Conservation (phyloP, 306 rosid species). For the Medicago arabica region DNA sequence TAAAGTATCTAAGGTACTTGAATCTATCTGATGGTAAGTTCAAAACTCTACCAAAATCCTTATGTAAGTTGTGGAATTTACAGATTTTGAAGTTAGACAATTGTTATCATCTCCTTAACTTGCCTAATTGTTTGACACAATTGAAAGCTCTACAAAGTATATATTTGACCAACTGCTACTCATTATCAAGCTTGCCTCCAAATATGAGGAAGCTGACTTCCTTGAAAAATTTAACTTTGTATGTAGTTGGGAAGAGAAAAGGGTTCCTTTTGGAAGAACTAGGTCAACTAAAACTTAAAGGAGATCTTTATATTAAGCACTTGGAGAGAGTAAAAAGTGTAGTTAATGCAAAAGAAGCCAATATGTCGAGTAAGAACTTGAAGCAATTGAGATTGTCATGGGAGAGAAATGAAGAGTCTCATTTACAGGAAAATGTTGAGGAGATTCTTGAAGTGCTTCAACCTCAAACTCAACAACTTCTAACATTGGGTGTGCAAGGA, state of each 20-base stretch:
- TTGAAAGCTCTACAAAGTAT: constrained; percentile 30
- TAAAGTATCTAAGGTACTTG: constrained; percentile 35
- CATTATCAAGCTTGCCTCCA: constrained; percentile 8
- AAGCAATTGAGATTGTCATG: not conserved
- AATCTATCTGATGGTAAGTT: not conserved
- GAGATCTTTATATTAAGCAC: constrained; percentile 29
- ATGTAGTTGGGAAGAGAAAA: constrained; percentile 13
- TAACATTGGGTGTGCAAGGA: not conserved
- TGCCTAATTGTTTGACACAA: not conserved
- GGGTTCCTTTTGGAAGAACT: constrained; percentile 37
- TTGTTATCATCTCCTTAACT: not conserved
- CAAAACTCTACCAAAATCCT: constrained; percentile 16
- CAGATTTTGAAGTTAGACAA: not conserved
- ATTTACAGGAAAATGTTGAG: constrained; percentile 11
- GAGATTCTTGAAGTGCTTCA: constrained; percentile 37
- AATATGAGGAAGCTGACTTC: constrained; percentile 11
- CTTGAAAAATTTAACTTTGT: not conserved
- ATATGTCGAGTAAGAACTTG: constrained; percentile 29
- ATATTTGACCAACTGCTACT: accelerated
- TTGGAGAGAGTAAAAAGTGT: constrained; percentile 26
- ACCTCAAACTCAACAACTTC: constrained; percentile 22
- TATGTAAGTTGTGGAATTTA: constrained; percentile 6
- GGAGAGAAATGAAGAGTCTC: not conserved
- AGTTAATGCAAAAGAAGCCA: constrained; percentile 9
- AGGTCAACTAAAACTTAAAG: constrained; percentile 15